Percentiles rank a stretch among this genome's conserved stretches.
Evolutionary conservation across 2,329 filamentous ascomycete genomes (phyloP).

Genomic region (Talaromyces amestolkiae): DNA sequence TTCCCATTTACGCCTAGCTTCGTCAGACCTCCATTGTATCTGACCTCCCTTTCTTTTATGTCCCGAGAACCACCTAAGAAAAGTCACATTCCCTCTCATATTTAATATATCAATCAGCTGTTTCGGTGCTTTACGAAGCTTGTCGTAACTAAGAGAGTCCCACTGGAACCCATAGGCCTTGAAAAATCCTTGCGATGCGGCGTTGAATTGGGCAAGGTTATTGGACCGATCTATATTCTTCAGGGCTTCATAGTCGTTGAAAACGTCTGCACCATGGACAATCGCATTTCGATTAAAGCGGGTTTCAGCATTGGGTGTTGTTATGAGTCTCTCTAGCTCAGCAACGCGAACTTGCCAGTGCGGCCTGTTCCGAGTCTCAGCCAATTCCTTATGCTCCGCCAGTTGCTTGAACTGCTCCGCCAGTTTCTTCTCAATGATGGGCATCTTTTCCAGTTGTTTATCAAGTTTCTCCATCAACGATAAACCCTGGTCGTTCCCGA

Average conservation of each 20-base stretch:
- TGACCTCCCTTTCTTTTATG: background rate
- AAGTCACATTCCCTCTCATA: background rate
- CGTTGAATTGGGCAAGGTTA: background rate
- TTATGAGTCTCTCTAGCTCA: background rate
- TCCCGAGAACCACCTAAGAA: background rate
- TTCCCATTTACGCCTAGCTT: background rate
- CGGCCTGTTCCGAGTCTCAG: background rate
- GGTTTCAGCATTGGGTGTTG: background rate
- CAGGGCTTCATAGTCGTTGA: background rate
- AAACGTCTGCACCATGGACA: background rate
- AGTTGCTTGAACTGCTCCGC: background rate
- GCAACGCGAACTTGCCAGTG: slow-evolving; percentile 1
- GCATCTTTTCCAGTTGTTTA: background rate
- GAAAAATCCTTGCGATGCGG: background rate
- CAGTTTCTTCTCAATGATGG: background rate
- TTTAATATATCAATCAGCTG: background rate
- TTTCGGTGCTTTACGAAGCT: background rate
- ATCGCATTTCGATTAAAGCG: background rate
- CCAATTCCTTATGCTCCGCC: background rate
- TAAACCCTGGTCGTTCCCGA: background rate
- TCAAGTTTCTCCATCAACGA: slow-evolving; percentile 4
- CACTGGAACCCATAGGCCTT: background rate
- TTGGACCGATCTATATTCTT: background rate
- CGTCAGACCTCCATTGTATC: background rate
- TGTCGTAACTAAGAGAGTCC: background rate